Evolutionary conservation across 169 alveolate species (phyloP).

Genomic region (Plasmodium chabaudi): DNA sequence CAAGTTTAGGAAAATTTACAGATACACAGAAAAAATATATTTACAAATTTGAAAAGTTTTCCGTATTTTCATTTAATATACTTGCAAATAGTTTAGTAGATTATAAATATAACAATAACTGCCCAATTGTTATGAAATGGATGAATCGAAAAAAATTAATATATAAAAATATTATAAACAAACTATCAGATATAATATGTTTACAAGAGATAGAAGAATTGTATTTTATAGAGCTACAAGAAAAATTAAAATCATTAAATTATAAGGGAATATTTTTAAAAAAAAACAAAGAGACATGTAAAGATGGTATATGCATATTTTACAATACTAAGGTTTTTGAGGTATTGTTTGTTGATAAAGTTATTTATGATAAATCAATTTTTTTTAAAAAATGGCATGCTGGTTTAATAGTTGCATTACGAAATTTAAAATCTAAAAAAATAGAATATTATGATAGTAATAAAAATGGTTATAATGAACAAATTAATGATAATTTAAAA

Average conservation of each 20-base stretch:
- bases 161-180: constrained; percentile 60
- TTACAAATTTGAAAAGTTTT: constrained; percentile 51
- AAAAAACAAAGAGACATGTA: constrained; percentile 80
- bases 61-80: constrained; percentile 79
- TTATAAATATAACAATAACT: constrained; percentile 81
- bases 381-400: constrained; percentile 80
- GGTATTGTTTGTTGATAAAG: constrained; percentile 78
- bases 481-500: not conserved
- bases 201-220: constrained; percentile 83
- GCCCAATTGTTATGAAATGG: constrained; percentile 84
- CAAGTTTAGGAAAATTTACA: constrained; percentile 7
- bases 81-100: constrained; percentile 86
- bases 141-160: constrained; percentile 79
- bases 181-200: constrained; percentile 82
- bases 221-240: constrained; percentile 77
- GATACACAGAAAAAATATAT: constrained; percentile 8
- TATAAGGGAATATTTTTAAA: constrained; percentile 80
- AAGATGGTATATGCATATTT: constrained; percentile 83
- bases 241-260: constrained; percentile 74
- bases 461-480: not conserved
- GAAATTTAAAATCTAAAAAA: constrained; percentile 57
- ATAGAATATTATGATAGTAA: constrained; percentile 34
- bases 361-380: constrained; percentile 78
- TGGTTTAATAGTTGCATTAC: constrained; percentile 81
- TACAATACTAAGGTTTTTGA: constrained; percentile 79